Conservation (phyloP, 1,284 basidiomycete species). For the Cutaneotrichosporon cavernicola region DNA sequence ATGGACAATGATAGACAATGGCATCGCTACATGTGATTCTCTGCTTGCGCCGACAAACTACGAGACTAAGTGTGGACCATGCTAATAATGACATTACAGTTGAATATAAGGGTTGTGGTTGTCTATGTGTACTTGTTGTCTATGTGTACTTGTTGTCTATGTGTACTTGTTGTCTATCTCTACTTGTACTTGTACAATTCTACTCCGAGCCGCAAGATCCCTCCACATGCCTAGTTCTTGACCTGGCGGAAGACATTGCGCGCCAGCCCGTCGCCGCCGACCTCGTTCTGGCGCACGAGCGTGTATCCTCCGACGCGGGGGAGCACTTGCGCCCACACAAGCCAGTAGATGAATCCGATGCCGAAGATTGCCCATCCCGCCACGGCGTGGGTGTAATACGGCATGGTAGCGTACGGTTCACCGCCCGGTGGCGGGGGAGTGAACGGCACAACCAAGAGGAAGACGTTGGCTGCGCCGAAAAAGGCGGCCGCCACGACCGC, state of each 20-base stretch:
- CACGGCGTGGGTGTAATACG: constrained; percentile 26
- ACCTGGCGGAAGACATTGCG: constrained; percentile 17
- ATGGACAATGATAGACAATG: too few relatives aligned
- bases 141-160: not conserved
- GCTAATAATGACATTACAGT: constrained; percentile 1
- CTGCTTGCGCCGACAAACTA: too few relatives aligned
- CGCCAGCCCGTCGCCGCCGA: constrained; percentile 20
- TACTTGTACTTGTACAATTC: not conserved
- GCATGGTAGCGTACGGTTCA: constrained; percentile 24
- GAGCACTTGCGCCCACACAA: constrained; percentile 25
- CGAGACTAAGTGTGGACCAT: too few relatives aligned
- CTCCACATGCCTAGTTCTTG: not conserved
- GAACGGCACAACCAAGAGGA: constrained; percentile 23
- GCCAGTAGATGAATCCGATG: constrained; percentile 30
- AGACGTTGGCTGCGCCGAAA: constrained; percentile 26
- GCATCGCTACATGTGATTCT: too few relatives aligned
- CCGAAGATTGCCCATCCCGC: constrained; percentile 28
- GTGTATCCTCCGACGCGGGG: constrained; percentile 22
- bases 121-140: not conserved
- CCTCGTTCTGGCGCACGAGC: constrained; percentile 20
- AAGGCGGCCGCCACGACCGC: constrained; percentile 11
- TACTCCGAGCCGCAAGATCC: not conserved
- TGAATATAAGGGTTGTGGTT: not conserved
- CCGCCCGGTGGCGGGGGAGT: constrained; percentile 18
- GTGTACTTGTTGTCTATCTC: not conserved